A percentile compares a stretch with the other conserved stretches of the same genome.
phyloP scores from a whole-genome alignment of 2,329 filamentous ascomycete genomes.

The Phialophora verrucosa region DNA sequence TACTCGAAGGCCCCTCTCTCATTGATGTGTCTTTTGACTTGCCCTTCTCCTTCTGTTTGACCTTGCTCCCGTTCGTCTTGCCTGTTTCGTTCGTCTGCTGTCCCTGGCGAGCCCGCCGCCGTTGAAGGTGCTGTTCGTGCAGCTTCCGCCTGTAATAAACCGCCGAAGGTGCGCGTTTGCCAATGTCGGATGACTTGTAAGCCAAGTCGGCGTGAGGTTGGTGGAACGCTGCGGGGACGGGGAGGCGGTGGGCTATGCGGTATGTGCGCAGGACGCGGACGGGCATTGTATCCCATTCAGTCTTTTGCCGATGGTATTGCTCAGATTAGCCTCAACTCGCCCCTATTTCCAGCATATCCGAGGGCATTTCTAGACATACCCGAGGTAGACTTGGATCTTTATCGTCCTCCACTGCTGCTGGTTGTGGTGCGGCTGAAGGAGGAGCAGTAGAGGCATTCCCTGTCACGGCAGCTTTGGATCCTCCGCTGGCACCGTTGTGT shows the following conservation, averaged over 20 bases:
- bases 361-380: slow-evolving; percentile 39
- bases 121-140: slow-evolving; percentile 34
- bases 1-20: slow-evolving; percentile 15
- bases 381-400: slow-evolving; percentile 41
- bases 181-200: slow-evolving; percentile 51
- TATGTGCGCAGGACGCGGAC: slow-evolving; percentile 51
- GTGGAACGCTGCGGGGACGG: slow-evolving; percentile 52
- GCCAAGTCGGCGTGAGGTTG: slow-evolving; percentile 54
- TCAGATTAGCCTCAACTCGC: slow-evolving; percentile 4
- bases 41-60: slow-evolving; percentile 30
- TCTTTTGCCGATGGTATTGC: slow-evolving; percentile 23
- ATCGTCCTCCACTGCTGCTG: slow-evolving; percentile 27
- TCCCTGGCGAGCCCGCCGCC: slow-evolving; percentile 25
- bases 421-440: slow-evolving; percentile 40
- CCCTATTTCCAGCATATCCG: neutral
- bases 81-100: slow-evolving; percentile 29
- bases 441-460: slow-evolving; percentile 31
- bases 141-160: slow-evolving; percentile 47
- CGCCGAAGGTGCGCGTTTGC: slow-evolving; percentile 52
- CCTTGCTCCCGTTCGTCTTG: slow-evolving; percentile 17
- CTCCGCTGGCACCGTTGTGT: slow-evolving; percentile 30
- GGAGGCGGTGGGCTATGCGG: slow-evolving; percentile 54
- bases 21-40: slow-evolving; percentile 18
- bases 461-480: slow-evolving; percentile 38
- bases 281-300: slow-evolving; percentile 33